Conservation (phyloP, 1,284 basidiomycete species). For the Calocybe gambosa region DNA sequence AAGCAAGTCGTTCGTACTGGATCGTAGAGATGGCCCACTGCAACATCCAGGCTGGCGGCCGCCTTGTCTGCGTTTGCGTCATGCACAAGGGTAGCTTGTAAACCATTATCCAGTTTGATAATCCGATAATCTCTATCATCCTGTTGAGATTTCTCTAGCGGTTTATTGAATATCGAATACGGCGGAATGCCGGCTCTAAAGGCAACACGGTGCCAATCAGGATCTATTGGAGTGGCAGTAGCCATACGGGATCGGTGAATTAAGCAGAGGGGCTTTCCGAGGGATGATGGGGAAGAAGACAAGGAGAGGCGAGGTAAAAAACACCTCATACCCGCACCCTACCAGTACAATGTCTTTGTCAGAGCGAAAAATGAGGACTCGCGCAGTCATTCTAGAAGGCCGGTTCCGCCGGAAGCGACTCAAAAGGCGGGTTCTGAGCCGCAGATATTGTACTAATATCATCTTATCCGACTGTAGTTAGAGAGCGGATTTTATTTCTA, state of each 20-base stretch:
- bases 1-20: conserved; percentile 52
- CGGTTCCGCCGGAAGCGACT: not conserved
- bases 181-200: conserved; percentile 27
- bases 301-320: conserved; percentile 2
- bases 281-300: not conserved
- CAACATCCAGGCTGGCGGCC: conserved; percentile 92
- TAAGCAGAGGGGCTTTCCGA: not conserved
- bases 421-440: not conserved
- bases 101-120: conserved; percentile 81
- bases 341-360: conserved; percentile 6
- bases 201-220: conserved; percentile 37
- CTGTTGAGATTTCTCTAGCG: conserved; percentile 70
- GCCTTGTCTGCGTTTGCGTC: conserved; percentile 92
- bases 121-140: conserved; percentile 79
- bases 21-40: conserved; percentile 91
- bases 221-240: conserved; percentile 15
- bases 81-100: conserved; percentile 83
- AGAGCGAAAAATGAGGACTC: conserved; percentile 14
- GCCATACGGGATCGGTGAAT: conserved; percentile 20
- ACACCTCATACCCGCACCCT: conserved; percentile 12
- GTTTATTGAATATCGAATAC: conserved; percentile 54
- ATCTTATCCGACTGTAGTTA: not conserved
- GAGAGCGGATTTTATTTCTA: not conserved
- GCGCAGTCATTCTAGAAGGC: conserved; percentile 6
- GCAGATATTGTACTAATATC: not conserved